Percentiles rank a stretch among this genome's conserved stretches.
phyloP scores from a whole-genome alignment of 129 eudicot genomes.

The Oenanthe sinensis region DNA sequence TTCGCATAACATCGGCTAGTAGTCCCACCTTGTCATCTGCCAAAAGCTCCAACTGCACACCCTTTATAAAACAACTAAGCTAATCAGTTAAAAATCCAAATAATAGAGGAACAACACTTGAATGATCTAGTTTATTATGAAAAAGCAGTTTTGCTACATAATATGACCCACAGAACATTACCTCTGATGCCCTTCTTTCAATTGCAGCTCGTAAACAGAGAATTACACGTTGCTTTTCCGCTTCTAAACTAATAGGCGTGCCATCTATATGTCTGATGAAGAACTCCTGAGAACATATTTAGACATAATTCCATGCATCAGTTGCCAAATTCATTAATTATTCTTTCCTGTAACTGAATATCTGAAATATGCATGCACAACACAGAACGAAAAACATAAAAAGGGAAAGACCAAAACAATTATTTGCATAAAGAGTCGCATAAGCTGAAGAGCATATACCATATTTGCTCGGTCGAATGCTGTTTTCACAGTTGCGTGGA shows the following conservation, averaged over 20 bases:
- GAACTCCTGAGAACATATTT: constrained; percentile 49
- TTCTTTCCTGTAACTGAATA: not conserved
- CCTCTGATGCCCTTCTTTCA: constrained; percentile 81
- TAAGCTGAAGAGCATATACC: constrained; percentile 31
- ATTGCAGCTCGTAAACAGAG: constrained; percentile 70
- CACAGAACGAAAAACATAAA: not conserved
- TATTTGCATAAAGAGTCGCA: not conserved
- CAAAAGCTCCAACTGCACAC: constrained; percentile 68
- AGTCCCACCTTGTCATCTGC: constrained; percentile 46
- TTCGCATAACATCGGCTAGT: constrained; percentile 69
- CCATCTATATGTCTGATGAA: constrained; percentile 74
- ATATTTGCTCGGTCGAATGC: constrained; percentile 43
- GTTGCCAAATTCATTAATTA: not conserved
- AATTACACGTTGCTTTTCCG: constrained; percentile 74
- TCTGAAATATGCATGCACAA: not conserved
- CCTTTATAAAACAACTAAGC: constrained; percentile 32
- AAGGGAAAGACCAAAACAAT: not conserved
- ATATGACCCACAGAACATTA: constrained; percentile 10
- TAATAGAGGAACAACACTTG: not conserved
- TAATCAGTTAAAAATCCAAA: not conserved
- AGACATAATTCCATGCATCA: not conserved
- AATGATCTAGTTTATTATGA: not conserved
- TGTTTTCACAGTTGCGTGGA: constrained; percentile 72
- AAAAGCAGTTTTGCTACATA: not conserved
- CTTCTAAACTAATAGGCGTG: constrained; percentile 73